These are phyloP conservation scores for Aspergillus sp. DNA, from an alignment of 2,329 filamentous ascomycete species.

Conservation along the genomic window DNA sequence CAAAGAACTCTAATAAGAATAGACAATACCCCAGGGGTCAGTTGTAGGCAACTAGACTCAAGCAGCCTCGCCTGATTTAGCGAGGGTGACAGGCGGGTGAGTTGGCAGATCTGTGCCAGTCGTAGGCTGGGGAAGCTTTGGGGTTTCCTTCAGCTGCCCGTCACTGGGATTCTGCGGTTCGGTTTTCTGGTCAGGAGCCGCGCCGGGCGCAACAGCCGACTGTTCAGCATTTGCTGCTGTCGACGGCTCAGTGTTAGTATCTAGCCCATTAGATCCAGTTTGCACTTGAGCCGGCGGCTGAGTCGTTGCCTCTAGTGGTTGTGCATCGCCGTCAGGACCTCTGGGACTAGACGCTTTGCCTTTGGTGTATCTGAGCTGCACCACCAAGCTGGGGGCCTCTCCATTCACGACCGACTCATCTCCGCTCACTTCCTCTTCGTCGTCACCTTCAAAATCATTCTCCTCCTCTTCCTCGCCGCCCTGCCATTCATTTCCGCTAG, in stretches of 20 bases:
- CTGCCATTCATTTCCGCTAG: constrained; percentile 66
- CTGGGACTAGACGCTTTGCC: constrained; percentile 21
- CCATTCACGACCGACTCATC: constrained; percentile 47
- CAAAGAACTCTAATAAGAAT: constrained; percentile 4
- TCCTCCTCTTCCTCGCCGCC: constrained; percentile 74
- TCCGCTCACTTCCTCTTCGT: constrained; percentile 44
- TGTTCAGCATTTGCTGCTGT: constrained; percentile 1
- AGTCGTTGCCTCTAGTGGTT: constrained; percentile 11
- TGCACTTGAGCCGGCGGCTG: constrained; percentile 6
- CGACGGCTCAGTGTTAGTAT: neutral
- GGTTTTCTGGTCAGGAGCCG: neutral
- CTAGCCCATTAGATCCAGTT: constrained; percentile 2
- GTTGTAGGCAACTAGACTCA: neutral
- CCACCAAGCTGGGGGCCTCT: constrained; percentile 66
- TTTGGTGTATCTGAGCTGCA: constrained; percentile 62
- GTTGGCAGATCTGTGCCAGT: neutral
- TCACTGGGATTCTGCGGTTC: constrained; percentile 1
- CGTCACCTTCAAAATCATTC: constrained; percentile 60
- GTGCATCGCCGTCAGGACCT: constrained; percentile 13
- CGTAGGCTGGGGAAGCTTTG: neutral
- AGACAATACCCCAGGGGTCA: neutral
- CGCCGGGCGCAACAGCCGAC: neutral
- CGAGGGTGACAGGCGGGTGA: neutral
- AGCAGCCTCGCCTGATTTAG: neutral
- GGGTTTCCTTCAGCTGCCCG: neutral